Base-by-base conservation (phyloP, 2,329 filamentous ascomycete species). In the Cladosporium velox region DNA sequence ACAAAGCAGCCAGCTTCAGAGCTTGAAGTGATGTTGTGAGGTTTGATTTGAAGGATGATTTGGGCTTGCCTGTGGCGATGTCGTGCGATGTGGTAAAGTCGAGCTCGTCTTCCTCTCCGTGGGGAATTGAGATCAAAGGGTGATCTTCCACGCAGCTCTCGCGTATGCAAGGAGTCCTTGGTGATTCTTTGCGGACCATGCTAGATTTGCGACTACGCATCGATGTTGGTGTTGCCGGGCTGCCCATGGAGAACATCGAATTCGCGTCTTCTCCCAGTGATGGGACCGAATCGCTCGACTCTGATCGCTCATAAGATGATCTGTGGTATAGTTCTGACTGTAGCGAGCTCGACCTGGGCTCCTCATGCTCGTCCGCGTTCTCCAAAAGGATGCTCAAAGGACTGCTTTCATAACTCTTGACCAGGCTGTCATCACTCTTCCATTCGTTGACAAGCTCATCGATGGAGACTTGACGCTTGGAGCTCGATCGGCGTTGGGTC, bases 11-110 rank as follows among this genome's bases (percentile, higher is more conserved):
- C 7, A 85, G 85, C 75, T 86, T 88, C 60, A 89, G 81, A 3
- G 85, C 86, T 67, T 86, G 84, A 24, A 89, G 75, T 0, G 87
- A 89, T 2, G 86, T 85, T 0, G 87, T 89, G 52, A 89, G 78
- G 67, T 89, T 89, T 0, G 87, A 89, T 68, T 86, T 88, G 77
- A 89, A 86, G 1, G 82, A 83, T 21, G 79, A 79, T 60, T 78
- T 78, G 4, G 81, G 69, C 64, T 82, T 81, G 54, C 81, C 80
- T 32, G 77, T 71, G 26, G 75, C 68, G 18, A 74, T 72, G 69
- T 52, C 74, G 69, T 66, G 65, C 30, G 72, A 65, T 73, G 73
- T 51, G 69, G 71, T 65, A 34, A 78, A 72, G 69, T 72, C 73
- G 67, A 70, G 76, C 47, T 77, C 74, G 38, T 77, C 74, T 30